phyloP scores from a whole-genome alignment of 257 asterid species.

The Penstemon barbatus region DNA sequence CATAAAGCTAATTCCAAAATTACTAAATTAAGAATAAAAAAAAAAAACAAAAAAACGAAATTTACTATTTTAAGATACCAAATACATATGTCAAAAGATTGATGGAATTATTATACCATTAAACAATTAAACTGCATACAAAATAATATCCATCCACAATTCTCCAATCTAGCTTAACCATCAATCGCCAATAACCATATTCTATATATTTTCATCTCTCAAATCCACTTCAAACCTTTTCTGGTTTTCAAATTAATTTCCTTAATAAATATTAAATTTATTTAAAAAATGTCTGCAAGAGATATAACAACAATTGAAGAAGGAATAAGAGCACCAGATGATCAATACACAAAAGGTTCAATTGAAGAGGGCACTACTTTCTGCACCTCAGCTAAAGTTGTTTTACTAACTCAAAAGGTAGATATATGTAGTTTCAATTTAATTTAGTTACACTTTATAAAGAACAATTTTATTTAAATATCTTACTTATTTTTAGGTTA shows the following conservation, averaged over 20 bases:
- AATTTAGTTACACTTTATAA: too few species aligned
- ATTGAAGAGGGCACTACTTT: conserved; percentile 30
- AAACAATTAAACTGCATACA: conserved; percentile 14
- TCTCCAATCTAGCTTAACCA: conserved; percentile 50
- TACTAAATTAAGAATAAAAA: too few species aligned
- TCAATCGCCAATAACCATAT: conserved; percentile 35
- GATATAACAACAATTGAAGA: conserved; percentile 48
- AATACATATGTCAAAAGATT: neutral
- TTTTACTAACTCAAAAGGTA: conserved; percentile 53
- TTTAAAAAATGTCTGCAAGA: conserved; percentile 40
- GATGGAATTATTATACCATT: conserved; percentile 20
- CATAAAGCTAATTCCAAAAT: too few species aligned
- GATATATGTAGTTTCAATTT: too few species aligned
- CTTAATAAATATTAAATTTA: neutral
- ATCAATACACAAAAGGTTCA: conserved; percentile 15
- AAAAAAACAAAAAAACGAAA: too few species aligned
- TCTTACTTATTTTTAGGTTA: conserved; percentile 32
- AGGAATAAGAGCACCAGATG: conserved; percentile 28
- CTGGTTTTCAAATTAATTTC: neutral
- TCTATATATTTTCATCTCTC: conserved; percentile 17
- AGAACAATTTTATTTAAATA: too few species aligned
- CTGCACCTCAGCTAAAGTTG: conserved; percentile 46
- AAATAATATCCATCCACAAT: conserved; percentile 30
- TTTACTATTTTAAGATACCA: conserved; percentile 11
- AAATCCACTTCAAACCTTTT: neutral